Evolutionary conservation across 805 yeast genomes (phyloP).

Genomic region (Wickerhamiella musiphila): DNA sequence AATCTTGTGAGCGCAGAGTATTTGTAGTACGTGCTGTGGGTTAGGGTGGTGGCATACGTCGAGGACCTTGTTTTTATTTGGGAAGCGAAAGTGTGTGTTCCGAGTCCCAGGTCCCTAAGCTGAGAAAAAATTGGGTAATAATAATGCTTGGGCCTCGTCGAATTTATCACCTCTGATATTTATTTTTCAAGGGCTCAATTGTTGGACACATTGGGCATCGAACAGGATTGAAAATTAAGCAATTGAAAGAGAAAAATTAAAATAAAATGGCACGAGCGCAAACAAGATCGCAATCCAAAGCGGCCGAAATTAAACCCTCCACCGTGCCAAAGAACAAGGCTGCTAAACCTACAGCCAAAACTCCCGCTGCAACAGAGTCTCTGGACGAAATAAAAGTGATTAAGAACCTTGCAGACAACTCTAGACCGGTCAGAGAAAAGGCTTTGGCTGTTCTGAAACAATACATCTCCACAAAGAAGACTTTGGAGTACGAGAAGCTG

Average conservation of each 20-base stretch:
- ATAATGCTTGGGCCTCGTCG: too few relatives aligned
- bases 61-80: too few relatives aligned
- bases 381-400: constrained; percentile 3
- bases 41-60: too few relatives aligned
- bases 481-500: constrained; percentile 33
- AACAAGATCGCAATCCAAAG: background rate
- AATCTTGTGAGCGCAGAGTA: background rate
- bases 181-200: too few relatives aligned
- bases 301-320: background rate
- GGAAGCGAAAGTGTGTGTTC: too few relatives aligned
- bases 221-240: too few relatives aligned
- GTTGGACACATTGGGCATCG: too few relatives aligned
- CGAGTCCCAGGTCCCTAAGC: too few relatives aligned
- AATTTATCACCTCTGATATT: too few relatives aligned
- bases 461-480: constrained; percentile 31
- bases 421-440: constrained; percentile 49
- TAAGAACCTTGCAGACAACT: constrained; percentile 12
- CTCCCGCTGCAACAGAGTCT: background rate
- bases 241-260: background rate
- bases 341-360: background rate
- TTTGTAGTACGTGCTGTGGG: constrained; percentile 1
- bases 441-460: constrained; percentile 50
- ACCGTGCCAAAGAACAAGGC: background rate
- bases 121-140: too few relatives aligned
- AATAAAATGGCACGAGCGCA: background rate